phyloP scores from a whole-genome alignment of 129 eudicot species.

The Apium graveolens region DNA sequence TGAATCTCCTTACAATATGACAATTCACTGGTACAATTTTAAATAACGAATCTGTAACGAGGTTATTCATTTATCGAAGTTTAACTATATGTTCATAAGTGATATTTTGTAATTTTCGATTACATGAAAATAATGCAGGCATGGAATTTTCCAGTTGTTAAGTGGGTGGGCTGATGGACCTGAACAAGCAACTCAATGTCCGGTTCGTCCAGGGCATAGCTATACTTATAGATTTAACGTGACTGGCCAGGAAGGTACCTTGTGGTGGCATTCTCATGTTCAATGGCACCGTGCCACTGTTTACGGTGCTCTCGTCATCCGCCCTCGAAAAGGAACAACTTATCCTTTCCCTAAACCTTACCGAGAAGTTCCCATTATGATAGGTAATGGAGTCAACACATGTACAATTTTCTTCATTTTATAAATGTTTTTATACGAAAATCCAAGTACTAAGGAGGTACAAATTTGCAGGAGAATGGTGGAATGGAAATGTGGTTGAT shows the following conservation, averaged over 20 bases:
- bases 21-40: constrained; percentile 63
- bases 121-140: constrained; percentile 31
- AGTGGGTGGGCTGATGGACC: constrained; percentile 87
- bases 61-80: too few relatives aligned
- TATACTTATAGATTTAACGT: constrained; percentile 61
- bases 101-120: too few relatives aligned
- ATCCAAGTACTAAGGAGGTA: not conserved
- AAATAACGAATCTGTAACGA: too few relatives aligned
- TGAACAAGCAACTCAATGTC: constrained; percentile 60
- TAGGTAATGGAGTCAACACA: constrained; percentile 35
- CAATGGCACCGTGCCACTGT: constrained; percentile 79
- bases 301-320: constrained; percentile 63
- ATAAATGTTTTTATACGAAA: not conserved
- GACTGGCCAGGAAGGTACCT: constrained; percentile 73
- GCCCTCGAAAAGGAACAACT: constrained; percentile 45
- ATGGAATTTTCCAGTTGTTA: constrained; percentile 56
- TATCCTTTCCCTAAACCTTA: constrained; percentile 68
- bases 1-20: constrained; percentile 64
- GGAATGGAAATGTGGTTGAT: constrained; percentile 69
- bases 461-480: constrained; percentile 73
- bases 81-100: not conserved
- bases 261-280: constrained; percentile 92
- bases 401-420: not conserved
- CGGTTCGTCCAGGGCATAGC: constrained; percentile 59
- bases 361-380: constrained; percentile 49